Evolutionary conservation across 202 grass and related monocot species (phyloP).

Genomic region (Cymbopogon flexuosus): DNA sequence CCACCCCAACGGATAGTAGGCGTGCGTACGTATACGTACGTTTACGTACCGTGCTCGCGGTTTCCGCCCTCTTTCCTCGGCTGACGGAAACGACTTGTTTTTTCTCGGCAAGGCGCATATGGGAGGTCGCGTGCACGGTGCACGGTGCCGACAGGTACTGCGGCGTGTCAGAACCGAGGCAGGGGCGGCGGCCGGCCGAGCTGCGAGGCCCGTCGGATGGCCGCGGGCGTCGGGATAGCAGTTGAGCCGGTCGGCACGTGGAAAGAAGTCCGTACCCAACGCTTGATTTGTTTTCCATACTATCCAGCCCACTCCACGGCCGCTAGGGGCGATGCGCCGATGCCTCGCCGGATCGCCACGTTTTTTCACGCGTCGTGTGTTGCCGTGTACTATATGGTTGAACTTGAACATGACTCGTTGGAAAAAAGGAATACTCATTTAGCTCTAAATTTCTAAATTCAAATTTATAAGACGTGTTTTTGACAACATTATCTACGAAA

Average conservation of each 20-base stretch:
- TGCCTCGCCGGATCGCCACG: no score
- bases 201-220: conserved; percentile 38
- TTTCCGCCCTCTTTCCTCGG: background rate
- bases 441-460: no score
- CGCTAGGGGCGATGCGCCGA: no score
- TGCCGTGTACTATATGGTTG: no score
- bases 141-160: conserved; percentile 25
- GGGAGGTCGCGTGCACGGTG: conserved; percentile 28
- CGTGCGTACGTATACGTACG: conserved; percentile 8
- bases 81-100: conserved; percentile 7
- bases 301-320: no score
- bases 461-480: no score
- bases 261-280: background rate
- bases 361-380: no score
- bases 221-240: background rate
- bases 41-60: conserved; percentile 5
- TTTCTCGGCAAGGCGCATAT: background rate
- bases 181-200: conserved; percentile 37
- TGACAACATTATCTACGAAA: no score
- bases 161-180: conserved; percentile 9
- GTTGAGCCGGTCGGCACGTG: conserved; percentile 25
- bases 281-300: no score
- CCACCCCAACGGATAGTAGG: conserved; percentile 1
- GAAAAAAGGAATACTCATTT: no score
- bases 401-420: no score